These are phyloP conservation scores for Podila horticola DNA, from an alignment of 192 early-diverging fungal genomes.

Conservation along the genomic window DNA sequence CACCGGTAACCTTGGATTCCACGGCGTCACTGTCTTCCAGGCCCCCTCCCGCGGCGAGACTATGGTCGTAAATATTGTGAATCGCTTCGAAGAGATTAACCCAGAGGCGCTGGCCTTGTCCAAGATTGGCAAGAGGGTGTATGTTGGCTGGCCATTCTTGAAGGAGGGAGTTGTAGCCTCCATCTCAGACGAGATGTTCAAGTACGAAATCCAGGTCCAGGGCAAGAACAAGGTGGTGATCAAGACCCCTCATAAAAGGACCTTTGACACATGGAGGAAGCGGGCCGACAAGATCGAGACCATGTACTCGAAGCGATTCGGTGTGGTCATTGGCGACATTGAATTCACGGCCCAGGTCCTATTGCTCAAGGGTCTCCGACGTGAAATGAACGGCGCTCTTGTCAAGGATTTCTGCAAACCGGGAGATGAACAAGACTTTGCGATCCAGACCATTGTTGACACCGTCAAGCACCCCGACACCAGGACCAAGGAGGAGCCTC, in stretches of 20 bases:
- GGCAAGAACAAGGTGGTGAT: conserved; percentile 60
- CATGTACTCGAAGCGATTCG: conserved; percentile 77
- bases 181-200: conserved; percentile 76
- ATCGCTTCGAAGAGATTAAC: conserved; percentile 58
- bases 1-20: conserved; percentile 73
- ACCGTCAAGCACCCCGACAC: conserved; percentile 71
- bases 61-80: conserved; percentile 71
- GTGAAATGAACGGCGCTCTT: conserved; percentile 74
- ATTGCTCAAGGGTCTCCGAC: conserved; percentile 69
- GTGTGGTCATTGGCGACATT: conserved; percentile 73
- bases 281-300: conserved; percentile 67
- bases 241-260: conserved; percentile 55
- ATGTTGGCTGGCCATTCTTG: conserved; percentile 89
- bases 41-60: conserved; percentile 68
- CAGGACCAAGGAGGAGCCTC: conserved; percentile 76
- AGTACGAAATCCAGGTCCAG: conserved; percentile 61
- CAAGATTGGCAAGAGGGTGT: conserved; percentile 69
- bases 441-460: conserved; percentile 71
- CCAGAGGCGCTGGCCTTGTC: conserved; percentile 67
- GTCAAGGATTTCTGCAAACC: conserved; percentile 76
- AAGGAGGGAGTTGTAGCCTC: conserved; percentile 80
- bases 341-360: conserved; percentile 67
- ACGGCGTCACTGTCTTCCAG: conserved; percentile 86
- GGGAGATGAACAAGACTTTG: conserved; percentile 56
- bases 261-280: conserved; percentile 65